Conservation (phyloP, 2,329 filamentous ascomycete species). For the Colletotrichum sp. region DNA sequence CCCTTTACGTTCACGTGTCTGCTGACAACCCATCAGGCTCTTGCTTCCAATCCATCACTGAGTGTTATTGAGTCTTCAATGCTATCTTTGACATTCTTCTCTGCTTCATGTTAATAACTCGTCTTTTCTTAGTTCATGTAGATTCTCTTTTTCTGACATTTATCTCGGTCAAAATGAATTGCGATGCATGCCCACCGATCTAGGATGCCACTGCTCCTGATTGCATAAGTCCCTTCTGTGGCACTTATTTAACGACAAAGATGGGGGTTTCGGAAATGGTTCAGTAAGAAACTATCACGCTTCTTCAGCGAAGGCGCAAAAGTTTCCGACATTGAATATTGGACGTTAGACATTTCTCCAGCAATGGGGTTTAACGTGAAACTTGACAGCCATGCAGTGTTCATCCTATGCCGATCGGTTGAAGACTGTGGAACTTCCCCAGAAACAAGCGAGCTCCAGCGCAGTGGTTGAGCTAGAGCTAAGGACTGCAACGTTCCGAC, state of each 20-base stretch:
- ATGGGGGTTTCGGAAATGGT: background rate
- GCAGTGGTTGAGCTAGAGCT: background rate
- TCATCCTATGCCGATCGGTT: background rate
- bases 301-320: accelerated
- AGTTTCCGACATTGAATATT: accelerated
- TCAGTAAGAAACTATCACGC: accelerated
- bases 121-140: background rate
- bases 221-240: background rate
- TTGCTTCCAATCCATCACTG: accelerated
- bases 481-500: background rate
- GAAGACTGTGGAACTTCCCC: constrained; percentile 3
- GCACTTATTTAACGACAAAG: background rate
- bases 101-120: background rate
- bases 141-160: accelerated
- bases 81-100: accelerated
- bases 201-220: too few relatives aligned
- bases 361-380: background rate
- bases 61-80: background rate
- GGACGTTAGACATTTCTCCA: background rate
- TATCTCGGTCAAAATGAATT: accelerated
- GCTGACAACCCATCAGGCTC: background rate
- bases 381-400: background rate
- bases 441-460: background rate
- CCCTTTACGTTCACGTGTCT: background rate
- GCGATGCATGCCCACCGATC: too few relatives aligned